phyloP scores from a whole-genome alignment of 2,329 filamentous ascomycete species.

The Nemania sp. region DNA sequence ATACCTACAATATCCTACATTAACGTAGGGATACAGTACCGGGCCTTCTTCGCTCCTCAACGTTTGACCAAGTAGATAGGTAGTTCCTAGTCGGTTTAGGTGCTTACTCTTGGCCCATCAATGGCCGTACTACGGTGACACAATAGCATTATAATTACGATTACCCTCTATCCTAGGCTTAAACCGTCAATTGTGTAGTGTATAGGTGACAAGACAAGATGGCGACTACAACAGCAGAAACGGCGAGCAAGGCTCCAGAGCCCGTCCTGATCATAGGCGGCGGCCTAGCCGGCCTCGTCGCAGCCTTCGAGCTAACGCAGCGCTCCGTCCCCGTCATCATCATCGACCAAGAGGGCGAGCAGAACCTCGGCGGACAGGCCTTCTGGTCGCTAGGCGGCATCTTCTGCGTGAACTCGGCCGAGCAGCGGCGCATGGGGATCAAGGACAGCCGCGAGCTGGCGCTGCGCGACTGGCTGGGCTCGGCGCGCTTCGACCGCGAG shows the following conservation, averaged over 20 bases:
- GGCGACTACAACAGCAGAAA: constrained; percentile 14
- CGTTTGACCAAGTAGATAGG: too few species aligned
- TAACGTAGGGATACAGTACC: neutral
- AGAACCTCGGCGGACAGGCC: constrained; percentile 70
- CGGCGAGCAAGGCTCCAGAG: constrained; percentile 23
- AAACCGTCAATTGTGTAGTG: neutral
- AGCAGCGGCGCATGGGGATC: constrained; percentile 70
- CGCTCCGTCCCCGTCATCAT: constrained; percentile 63
- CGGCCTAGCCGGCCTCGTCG: constrained; percentile 70
- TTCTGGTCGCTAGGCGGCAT: constrained; percentile 74
- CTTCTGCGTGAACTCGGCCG: constrained; percentile 68
- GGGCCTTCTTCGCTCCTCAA: neutral
- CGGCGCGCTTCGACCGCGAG: constrained; percentile 69
- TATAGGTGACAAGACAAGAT: constrained; percentile 17
- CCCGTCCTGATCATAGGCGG: constrained; percentile 68
- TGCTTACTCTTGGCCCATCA: neutral
- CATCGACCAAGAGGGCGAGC: constrained; percentile 69
- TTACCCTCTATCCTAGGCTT: neutral
- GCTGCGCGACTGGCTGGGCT: constrained; percentile 69
- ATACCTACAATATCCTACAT: too few species aligned
- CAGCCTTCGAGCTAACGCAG: constrained; percentile 67
- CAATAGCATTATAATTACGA: neutral
- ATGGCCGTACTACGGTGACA: neutral
- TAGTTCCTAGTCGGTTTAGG: too few species aligned
- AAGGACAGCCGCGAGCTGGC: constrained; percentile 68